These are phyloP conservation scores for Drechslera avenae DNA, from an alignment of 2,329 filamentous ascomycete species.

Conservation along the genomic window DNA sequence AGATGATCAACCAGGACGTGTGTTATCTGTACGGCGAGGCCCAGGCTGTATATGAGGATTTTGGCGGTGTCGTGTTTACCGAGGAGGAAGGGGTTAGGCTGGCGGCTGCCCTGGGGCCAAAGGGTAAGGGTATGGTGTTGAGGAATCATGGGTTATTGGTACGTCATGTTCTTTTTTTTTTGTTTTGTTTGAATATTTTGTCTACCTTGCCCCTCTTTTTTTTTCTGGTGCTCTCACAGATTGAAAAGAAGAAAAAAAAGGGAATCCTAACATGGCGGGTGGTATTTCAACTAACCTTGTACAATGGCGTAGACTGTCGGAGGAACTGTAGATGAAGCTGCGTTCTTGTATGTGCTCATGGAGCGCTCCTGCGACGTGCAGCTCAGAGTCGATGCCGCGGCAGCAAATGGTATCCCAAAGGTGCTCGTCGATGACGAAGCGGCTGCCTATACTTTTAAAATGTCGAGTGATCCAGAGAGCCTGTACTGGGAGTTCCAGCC, in stretches of 20 bases:
- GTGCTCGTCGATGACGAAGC: constrained; percentile 61
- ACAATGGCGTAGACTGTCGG: constrained; percentile 61
- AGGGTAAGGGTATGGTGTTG: constrained; percentile 67
- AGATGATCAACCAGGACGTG: constrained; percentile 74
- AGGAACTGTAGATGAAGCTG: constrained; percentile 73
- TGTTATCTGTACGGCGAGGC: constrained; percentile 67
- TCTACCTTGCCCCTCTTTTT: background rate
- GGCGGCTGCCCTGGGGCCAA: constrained; percentile 65
- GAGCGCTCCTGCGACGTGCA: constrained; percentile 73
- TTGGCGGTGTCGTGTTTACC: constrained; percentile 67
- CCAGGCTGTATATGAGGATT: constrained; percentile 68
- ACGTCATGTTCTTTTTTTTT: background rate
- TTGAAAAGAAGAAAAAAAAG: no score
- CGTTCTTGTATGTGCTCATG: constrained; percentile 70
- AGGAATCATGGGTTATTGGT: constrained; percentile 72
- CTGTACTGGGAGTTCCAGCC: constrained; percentile 60
- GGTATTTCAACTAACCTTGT: no score
- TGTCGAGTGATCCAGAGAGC: constrained; percentile 54
- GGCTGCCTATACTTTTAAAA: constrained; percentile 59
- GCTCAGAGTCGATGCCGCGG: constrained; percentile 70
- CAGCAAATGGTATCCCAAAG: constrained; percentile 58
- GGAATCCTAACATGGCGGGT: no score
- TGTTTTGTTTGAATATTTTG: no score
- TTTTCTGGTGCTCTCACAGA: no score
- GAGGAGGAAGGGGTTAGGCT: constrained; percentile 69